Evolutionary conservation across 1,284 basidiomycete species (phyloP).

Genomic region (Sporisorium scitamineum): DNA sequence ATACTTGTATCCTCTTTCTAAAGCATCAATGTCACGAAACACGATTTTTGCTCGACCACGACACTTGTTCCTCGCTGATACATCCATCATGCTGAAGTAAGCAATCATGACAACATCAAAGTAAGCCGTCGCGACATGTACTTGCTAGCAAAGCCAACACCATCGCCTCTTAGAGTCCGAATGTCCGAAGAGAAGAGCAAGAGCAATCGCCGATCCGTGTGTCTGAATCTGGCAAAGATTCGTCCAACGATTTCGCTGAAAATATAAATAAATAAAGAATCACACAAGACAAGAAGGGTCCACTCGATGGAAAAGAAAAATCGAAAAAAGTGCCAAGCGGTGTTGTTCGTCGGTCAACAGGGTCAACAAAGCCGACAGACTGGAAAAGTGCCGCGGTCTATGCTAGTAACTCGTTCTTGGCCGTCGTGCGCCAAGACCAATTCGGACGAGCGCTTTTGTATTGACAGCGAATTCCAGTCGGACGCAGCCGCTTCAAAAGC

Average conservation of each 20-base stretch:
- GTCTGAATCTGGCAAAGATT: too few species aligned
- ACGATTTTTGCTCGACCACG: neutral
- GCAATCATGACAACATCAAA: neutral
- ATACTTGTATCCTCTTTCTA: neutral
- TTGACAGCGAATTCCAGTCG: slow-evolving; percentile 1
- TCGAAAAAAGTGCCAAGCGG: neutral
- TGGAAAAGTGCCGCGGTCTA: neutral
- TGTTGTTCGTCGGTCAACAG: neutral
- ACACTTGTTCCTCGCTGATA: neutral
- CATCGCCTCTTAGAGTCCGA: neutral
- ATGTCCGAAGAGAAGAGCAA: too few species aligned
- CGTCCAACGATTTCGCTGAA: too few species aligned
- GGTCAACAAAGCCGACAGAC: neutral
- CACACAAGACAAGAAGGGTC: slow-evolving; percentile 2
- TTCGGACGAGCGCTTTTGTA: neutral
- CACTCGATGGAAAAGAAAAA: neutral
- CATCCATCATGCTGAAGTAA: too few species aligned
- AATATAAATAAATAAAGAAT: too few species aligned
- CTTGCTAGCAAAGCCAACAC: neutral
- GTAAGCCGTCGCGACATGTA: neutral
- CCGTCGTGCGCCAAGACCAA: slow-evolving; percentile 9
- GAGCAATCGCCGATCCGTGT: neutral
- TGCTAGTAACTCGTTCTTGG: slow-evolving; percentile 1
- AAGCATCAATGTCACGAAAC: neutral
- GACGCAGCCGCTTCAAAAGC: neutral